Percentiles rank a stretch among this genome's conserved stretches.
Evolutionary conservation across 2,329 filamentous ascomycete genomes (phyloP).

Genomic region (Botrytis elliptica): DNA sequence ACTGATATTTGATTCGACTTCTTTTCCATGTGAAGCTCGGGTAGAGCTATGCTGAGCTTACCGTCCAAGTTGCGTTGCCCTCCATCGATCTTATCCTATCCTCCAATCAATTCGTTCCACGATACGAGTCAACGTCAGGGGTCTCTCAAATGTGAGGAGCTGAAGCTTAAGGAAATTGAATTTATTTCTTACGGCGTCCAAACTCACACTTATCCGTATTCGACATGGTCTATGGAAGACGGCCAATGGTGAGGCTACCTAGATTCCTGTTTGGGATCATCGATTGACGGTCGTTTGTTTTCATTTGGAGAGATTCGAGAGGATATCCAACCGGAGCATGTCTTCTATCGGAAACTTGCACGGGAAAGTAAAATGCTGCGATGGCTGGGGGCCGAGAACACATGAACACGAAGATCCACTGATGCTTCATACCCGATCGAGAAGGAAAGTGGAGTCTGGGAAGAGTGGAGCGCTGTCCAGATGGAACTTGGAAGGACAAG

Average conservation of each 20-base stretch:
- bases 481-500: constrained; percentile 6
- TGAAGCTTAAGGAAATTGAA: constrained; percentile 4
- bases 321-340: not conserved
- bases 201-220: not conserved
- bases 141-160: constrained; percentile 3
- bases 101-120: constrained; percentile 7
- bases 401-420: constrained; percentile 15
- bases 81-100: not conserved
- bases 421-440: not conserved
- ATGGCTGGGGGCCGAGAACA: constrained; percentile 14
- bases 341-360: not conserved
- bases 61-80: not conserved
- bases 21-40: constrained; percentile 11
- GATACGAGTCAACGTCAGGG: constrained; percentile 12
- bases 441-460: not conserved
- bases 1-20: not conserved
- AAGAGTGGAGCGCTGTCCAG: not conserved
- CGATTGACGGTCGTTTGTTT: not conserved
- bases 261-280: not conserved
- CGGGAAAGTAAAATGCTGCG: not conserved
- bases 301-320: not conserved
- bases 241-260: not conserved
- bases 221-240: not conserved
- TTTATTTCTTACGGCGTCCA: not conserved
- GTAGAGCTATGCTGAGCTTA: constrained; percentile 6